These are phyloP conservation scores for Agaricus sinodeliciosus DNA, from an alignment of 768 basidiomycete genomes.

Conservation along the genomic window DNA sequence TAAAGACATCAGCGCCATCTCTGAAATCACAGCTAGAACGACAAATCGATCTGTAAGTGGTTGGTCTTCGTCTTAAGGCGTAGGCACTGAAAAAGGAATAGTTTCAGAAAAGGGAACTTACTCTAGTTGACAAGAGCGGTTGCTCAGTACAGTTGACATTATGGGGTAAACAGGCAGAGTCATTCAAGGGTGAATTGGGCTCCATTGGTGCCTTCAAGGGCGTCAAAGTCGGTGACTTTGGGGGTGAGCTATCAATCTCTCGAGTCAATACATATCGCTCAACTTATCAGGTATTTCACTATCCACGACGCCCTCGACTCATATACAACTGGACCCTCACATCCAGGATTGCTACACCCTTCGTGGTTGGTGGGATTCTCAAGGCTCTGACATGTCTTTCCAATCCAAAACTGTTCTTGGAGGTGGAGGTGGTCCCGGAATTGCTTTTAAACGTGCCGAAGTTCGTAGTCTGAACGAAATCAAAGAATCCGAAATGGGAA, in stretches of 20 bases:
- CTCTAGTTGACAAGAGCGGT: constrained; percentile 77
- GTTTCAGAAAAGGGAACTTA: constrained; percentile 87
- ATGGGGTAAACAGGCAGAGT: constrained; percentile 95
- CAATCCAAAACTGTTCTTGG: constrained; percentile 52
- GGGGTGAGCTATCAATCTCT: background rate
- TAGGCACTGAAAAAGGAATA: constrained; percentile 22
- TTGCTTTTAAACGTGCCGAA: constrained; percentile 61
- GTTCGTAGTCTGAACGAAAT: constrained; percentile 70
- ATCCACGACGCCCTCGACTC: constrained; percentile 75
- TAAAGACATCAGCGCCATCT: constrained; percentile 65
- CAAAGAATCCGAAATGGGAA: constrained; percentile 63
- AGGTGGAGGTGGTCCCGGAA: constrained; percentile 10
- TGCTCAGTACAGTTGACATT: constrained; percentile 80
- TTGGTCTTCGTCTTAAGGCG: background rate
- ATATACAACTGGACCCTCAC: constrained; percentile 84
- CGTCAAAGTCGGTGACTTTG: constrained; percentile 83
- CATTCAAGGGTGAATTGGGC: constrained; percentile 48
- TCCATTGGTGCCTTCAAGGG: constrained; percentile 92
- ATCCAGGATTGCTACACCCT: constrained; percentile 83
- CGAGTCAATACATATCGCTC: constrained; percentile 3
- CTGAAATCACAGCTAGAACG: constrained; percentile 70
- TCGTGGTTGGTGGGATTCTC: constrained; percentile 87
- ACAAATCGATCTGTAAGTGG: constrained; percentile 53
- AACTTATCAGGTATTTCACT: constrained; percentile 61
- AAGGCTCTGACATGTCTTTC: constrained; percentile 60